Percentiles rank a stretch among this genome's conserved stretches.
phyloP scores from a whole-genome alignment of 345 rosid genomes.

The Psidium guajava region DNA sequence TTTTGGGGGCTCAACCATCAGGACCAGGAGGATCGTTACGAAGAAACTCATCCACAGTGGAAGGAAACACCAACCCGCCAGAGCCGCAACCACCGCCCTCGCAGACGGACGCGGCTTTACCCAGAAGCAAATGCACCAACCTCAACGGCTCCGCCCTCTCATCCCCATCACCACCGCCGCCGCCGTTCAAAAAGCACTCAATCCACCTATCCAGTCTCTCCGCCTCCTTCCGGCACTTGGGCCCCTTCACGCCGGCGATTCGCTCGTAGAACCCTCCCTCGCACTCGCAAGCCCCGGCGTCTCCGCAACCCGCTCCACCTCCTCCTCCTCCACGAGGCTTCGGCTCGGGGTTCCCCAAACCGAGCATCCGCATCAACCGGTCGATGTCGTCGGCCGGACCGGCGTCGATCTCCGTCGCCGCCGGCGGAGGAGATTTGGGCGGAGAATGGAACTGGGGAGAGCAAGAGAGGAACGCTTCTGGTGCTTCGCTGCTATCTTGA shows the following conservation, averaged over 20 bases:
- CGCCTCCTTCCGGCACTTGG: constrained; percentile 29
- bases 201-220: constrained; percentile 40
- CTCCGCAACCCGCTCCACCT: neutral
- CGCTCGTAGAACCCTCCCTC: constrained; percentile 32
- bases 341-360: constrained; percentile 7
- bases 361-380: constrained; percentile 21
- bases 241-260: constrained; percentile 40
- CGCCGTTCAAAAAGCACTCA: constrained; percentile 9
- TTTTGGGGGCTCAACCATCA: neutral
- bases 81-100: constrained; percentile 6
- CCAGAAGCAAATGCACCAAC: constrained; percentile 37
- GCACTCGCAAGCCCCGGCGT: constrained; percentile 4
- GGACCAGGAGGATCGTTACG: constrained; percentile 26
- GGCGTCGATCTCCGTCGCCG: neutral
- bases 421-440: neutral
- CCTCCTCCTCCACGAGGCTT: neutral
- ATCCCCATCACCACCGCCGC: neutral
- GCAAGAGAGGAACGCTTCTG: constrained; percentile 25
- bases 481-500: constrained; percentile 34
- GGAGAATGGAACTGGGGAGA: constrained; percentile 10
- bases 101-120: constrained; percentile 21
- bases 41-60: constrained; percentile 23
- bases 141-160: constrained; percentile 27
- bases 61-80: constrained; percentile 35
- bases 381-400: constrained; percentile 12